These are phyloP conservation scores for Pueraria montana DNA, from an alignment of 306 rosid species.

Conservation along the genomic window DNA sequence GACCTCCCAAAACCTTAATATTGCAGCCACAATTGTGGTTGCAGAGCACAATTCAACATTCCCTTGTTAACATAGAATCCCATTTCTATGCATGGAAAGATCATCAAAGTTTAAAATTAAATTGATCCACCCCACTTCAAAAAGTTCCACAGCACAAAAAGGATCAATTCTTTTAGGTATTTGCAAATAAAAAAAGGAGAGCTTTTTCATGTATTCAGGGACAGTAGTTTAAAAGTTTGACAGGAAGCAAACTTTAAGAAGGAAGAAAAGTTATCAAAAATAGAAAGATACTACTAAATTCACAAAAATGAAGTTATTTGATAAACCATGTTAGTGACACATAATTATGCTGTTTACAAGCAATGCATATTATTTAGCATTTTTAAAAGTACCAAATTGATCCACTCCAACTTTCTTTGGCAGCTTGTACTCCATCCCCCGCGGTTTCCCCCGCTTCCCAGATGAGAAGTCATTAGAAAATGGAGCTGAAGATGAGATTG, in stretches of 20 bases:
- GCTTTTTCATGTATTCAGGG: conserved; percentile 26
- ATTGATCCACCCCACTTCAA: conserved; percentile 43
- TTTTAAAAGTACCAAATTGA: conserved; percentile 50
- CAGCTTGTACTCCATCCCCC: conserved; percentile 69
- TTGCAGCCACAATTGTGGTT: neutral
- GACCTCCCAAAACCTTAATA: neutral
- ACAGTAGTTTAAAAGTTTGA: conserved; percentile 10
- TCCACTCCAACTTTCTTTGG: conserved; percentile 64
- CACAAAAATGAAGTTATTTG: neutral
- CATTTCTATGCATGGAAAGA: conserved; percentile 36
- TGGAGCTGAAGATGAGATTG: conserved; percentile 75
- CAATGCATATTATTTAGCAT: neutral
- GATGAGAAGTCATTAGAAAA: conserved; percentile 56
- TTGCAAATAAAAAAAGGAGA: neutral
- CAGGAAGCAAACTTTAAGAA: conserved; percentile 25
- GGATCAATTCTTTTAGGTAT: conserved; percentile 10
- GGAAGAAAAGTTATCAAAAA: conserved; percentile 33
- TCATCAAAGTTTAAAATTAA: conserved; percentile 22
- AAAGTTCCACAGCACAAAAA: conserved; percentile 20
- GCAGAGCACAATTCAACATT: neutral
- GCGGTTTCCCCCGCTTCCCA: conserved; percentile 65
- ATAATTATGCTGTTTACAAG: neutral
- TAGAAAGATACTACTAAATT: conserved; percentile 20
- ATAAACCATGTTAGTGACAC: conserved; percentile 23
- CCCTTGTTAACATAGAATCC: conserved; percentile 39